These are phyloP conservation scores for Tetrapyrgos nigripes DNA, from an alignment of 1,284 basidiomycete species.

Conservation along the genomic window DNA sequence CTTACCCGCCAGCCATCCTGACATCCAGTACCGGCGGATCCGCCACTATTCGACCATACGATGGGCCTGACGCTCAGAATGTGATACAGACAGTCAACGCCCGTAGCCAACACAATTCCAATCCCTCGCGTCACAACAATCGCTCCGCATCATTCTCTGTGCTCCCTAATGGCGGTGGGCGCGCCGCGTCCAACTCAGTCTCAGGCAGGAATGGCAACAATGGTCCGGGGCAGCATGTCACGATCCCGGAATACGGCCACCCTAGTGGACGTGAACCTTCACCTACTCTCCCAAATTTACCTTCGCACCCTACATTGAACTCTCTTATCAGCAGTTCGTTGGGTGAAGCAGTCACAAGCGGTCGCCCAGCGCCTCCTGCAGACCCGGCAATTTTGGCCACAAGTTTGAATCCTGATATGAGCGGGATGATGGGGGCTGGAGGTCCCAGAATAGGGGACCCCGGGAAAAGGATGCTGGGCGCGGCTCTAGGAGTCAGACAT, in stretches of 20 bases:
- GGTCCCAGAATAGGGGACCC: slow-evolving; percentile 81
- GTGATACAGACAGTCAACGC: slow-evolving; percentile 91
- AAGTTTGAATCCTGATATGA: slow-evolving; percentile 45
- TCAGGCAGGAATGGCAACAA: slow-evolving; percentile 42
- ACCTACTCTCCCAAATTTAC: slow-evolving; percentile 80
- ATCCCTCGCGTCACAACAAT: slow-evolving; percentile 68
- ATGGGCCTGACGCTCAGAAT: slow-evolving; percentile 89
- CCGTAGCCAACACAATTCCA: slow-evolving; percentile 67
- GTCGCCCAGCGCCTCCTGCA: slow-evolving; percentile 47
- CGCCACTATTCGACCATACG: slow-evolving; percentile 86
- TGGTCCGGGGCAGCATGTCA: slow-evolving; percentile 45
- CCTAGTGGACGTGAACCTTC: slow-evolving; percentile 66
- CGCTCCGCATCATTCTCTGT: slow-evolving; percentile 75
- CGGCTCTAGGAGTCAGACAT: slow-evolving; percentile 80
- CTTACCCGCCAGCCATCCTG: slow-evolving; percentile 81
- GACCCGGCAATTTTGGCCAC: slow-evolving; percentile 73
- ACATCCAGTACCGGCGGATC: slow-evolving; percentile 58
- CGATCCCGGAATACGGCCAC: slow-evolving; percentile 57
- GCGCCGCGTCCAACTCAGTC: slow-evolving; percentile 46
- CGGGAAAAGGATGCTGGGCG: slow-evolving; percentile 84
- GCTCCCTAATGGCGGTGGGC: slow-evolving; percentile 54
- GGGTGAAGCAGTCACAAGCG: slow-evolving; percentile 50
- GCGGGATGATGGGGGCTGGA: slow-evolving; percentile 30
- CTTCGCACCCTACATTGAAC: slow-evolving; percentile 82
- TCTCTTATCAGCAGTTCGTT: slow-evolving; percentile 79